phyloP scores from a whole-genome alignment of 179 eudicot genomes.

The Gypsophila paniculata region DNA sequence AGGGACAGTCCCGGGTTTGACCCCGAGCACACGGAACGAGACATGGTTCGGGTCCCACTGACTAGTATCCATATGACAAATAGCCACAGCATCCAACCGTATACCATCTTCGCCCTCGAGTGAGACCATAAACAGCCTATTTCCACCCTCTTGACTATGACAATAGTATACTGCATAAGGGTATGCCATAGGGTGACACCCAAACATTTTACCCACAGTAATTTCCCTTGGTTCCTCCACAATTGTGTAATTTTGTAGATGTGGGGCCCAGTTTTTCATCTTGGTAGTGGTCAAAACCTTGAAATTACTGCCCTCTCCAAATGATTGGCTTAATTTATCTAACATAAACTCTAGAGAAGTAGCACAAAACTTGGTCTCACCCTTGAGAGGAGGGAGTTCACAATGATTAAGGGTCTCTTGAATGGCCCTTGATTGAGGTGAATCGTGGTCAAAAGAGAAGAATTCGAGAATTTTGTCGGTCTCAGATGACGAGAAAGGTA shows the following conservation, averaged over 20 bases:
- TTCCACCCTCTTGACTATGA: conserved; percentile 50
- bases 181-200: conserved; percentile 68
- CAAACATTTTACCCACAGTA: conserved; percentile 32
- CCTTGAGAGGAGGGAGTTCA: conserved; percentile 46
- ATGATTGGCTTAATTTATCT: conserved; percentile 32
- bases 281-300: conserved; percentile 44
- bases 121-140: conserved; percentile 36
- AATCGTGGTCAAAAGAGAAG: conserved; percentile 38
- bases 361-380: conserved; percentile 55
- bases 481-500: conserved; percentile 51
- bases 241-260: conserved; percentile 53
- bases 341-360: conserved; percentile 66
- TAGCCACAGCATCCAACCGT: conserved; percentile 46
- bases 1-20: conserved; percentile 49
- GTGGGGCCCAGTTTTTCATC: conserved; percentile 20
- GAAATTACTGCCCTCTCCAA: conserved; percentile 31
- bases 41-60: conserved; percentile 55
- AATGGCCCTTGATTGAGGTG: conserved; percentile 66
- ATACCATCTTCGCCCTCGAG: conserved; percentile 36
- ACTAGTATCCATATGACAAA: conserved; percentile 71
- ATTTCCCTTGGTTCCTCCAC: conserved; percentile 36
- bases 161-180: conserved; percentile 74
- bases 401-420: conserved; percentile 48
- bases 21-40: conserved; percentile 43
- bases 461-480: conserved; percentile 41